These are phyloP conservation scores for Suhomyces anneliseae DNA, from an alignment of 1,139 yeast genomes.

Conservation along the genomic window DNA sequence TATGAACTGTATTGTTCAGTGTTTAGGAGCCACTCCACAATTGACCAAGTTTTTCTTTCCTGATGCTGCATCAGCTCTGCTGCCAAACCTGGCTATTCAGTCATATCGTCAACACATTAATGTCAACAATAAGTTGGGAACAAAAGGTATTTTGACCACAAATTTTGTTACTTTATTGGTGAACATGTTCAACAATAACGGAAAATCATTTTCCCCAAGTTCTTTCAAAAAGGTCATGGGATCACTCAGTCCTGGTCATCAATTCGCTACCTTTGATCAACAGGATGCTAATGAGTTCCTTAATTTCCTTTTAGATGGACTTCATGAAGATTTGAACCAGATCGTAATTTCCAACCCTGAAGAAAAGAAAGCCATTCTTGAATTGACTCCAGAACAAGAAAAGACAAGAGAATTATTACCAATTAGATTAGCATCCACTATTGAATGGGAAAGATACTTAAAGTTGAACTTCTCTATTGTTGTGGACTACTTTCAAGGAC, in stretches of 20 bases:
- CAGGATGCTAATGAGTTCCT: constrained; percentile 94
- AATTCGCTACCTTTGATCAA: constrained; percentile 74
- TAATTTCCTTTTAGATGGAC: constrained; percentile 76
- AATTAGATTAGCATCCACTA: constrained; percentile 80
- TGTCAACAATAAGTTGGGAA: constrained; percentile 71
- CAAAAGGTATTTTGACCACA: constrained; percentile 78
- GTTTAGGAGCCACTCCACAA: constrained; percentile 56
- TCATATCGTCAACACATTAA: constrained; percentile 74
- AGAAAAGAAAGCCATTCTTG: constrained; percentile 43
- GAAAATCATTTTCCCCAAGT: constrained; percentile 52
- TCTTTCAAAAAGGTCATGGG: constrained; percentile 68
- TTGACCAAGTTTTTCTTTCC: constrained; percentile 45
- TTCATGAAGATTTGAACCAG: constrained; percentile 86
- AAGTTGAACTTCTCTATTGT: constrained; percentile 82
- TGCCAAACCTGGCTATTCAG: constrained; percentile 19
- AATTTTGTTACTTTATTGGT: constrained; percentile 68
- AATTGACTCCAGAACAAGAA: constrained; percentile 75
- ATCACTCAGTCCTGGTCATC: constrained; percentile 57
- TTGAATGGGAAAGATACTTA: constrained; percentile 92
- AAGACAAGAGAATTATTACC: constrained; percentile 70
- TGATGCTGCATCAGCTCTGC: constrained; percentile 9
- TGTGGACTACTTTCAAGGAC: constrained; percentile 89
- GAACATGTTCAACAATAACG: constrained; percentile 54
- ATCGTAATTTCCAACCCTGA: constrained; percentile 36
- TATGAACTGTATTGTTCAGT: constrained; percentile 88